These are phyloP conservation scores for Salisapilia sapeloensis DNA, from an alignment of 352 stramenopile genomes.

Conservation along the genomic window DNA sequence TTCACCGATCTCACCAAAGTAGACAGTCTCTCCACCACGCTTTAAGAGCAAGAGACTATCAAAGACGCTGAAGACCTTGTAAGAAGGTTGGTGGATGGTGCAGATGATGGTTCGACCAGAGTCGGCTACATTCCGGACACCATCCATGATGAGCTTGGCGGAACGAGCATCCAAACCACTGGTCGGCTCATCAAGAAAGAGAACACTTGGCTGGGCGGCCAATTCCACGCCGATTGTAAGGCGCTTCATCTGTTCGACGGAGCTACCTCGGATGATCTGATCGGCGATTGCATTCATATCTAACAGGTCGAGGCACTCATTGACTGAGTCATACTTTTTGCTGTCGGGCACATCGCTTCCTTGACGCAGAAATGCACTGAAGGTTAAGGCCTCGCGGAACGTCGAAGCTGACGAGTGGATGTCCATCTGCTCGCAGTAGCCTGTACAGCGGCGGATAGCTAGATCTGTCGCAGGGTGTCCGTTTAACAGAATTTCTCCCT, in stretches of 20 bases:
- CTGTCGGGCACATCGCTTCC: conserved; percentile 6
- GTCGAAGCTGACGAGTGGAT: conserved; percentile 82
- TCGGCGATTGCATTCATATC: conserved; percentile 14
- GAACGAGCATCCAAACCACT: conserved; percentile 68
- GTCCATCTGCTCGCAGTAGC: conserved; percentile 81
- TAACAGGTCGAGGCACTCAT: conserved; percentile 20
- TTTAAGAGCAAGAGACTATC: conserved; percentile 80
- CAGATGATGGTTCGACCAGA: conserved; percentile 71
- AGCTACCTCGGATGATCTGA: conserved; percentile 16
- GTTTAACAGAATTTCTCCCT: conserved; percentile 81
- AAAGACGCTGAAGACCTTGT: conserved; percentile 82
- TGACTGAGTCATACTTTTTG: conserved; percentile 16
- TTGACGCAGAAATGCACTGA: conserved; percentile 79
- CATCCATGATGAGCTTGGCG: conserved; percentile 60
- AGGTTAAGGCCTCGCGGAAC: conserved; percentile 84
- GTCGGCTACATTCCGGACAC: conserved; percentile 65
- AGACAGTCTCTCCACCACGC: conserved; percentile 38
- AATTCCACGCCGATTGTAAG: conserved; percentile 46
- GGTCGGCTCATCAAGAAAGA: conserved; percentile 73
- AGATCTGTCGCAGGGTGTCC: conserved; percentile 39
- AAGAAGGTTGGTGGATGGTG: conserved; percentile 87
- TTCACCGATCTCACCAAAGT: conserved; percentile 30
- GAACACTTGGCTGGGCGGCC: conserved; percentile 48
- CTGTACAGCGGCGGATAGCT: conserved; percentile 16
- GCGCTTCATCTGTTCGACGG: conserved; percentile 29